Evolutionary conservation across 2,329 filamentous ascomycete species (phyloP), one percentile per base, ranked within the genome.

Genomic region (Colletotrichum camelliae): DNA sequence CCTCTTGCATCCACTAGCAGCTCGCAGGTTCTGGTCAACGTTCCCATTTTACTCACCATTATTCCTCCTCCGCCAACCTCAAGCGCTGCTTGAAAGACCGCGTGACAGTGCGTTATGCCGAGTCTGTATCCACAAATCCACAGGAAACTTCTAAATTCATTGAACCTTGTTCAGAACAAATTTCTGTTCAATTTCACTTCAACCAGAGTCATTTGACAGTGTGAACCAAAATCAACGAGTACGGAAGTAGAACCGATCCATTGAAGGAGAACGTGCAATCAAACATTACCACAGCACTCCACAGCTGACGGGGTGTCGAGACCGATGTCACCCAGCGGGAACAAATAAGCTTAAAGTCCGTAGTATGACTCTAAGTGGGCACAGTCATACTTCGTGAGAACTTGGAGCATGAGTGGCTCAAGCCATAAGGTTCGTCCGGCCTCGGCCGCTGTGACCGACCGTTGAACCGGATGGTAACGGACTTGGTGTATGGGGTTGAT

Each of bases 401-500:
- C 18, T 10, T 31, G 15, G 21, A 1, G 55, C 24, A 29, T 31
- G 16, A 58, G 21, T 58, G 24, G 55, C 21, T 31, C 16, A 24
- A 52, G 27, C 21, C 39, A 52, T 33, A 66, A 21, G 18, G 62
- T 66, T 66, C 62, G 24, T 66, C 62, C 62, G 62, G 39, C 24
- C 39, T 66, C 39, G 10, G 62, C 21, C 33, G 27, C 18, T 39
- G 16, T 31, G 5, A 52, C 62, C 9, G 21, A 10, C 35, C 7
- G 37, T 43, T 21, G 62, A 16, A n/a, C 21, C 35, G 62, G 37
- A 66, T 24, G 24, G 35, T 39, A 29, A 31, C 62, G 62, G 62
- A 66, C 62, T 66, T 66, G 24, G 21, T 18, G n/a, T 39, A 5
- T 66, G 18, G 39, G n/a, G 31, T 52, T 66, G 15, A 13, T 24